Base-by-base conservation (phyloP, 1,284 basidiomycete genomes). In the Puccinia triticina region DNA sequence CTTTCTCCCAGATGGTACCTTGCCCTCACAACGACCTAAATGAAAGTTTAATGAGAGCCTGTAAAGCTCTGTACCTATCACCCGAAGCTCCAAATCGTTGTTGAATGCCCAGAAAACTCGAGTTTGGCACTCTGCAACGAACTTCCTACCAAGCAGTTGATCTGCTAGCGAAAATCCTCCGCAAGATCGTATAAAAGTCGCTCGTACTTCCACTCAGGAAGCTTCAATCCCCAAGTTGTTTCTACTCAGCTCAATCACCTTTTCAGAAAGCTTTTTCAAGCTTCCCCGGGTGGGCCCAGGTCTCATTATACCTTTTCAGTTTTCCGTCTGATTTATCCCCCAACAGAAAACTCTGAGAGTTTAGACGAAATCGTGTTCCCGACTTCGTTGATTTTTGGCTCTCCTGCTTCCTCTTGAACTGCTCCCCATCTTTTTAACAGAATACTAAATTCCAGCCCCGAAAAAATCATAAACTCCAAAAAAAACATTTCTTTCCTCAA, bases 221-320 rank as follows among this genome's bases (percentile, higher is more conserved):
- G 1, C 34, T 48, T 48, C 66, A 43, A 5, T 23, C 43, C 23
- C n/a, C 40, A 69, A 29, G 23, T 69, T 69, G 14, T 48, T 48
- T 69, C 43, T 46, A 14, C 23, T 14, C 34, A 67, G 64, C 34
- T 43, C 64, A 67, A 29, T 48, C 26, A 48, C 43, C 66, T 48
- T 29, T 26, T 37, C 34, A 67, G 66, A 29, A 69, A 69, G 66
- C 66, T 69, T 69, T 66, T 18, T 66, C 23, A 69, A 69, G 43
- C 43, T 48, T 69, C 40, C 43, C 43, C 66, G n/a, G 43, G 66
- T 48, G 66, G 66, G 43, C 43, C 43, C 29, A 26, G 43, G n/a
- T 69, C 66, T 29, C 66, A 69, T 43, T 69, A 11, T n/a, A 46
- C 40, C 43, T 29, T 29, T 48, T 40, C 66, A 29, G n/a, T 29